Evolutionary conservation across 2,329 filamentous ascomycete species (phyloP), one percentile per base, ranked within the genome.

Genomic region (Cladobotryum protrusum): DNA sequence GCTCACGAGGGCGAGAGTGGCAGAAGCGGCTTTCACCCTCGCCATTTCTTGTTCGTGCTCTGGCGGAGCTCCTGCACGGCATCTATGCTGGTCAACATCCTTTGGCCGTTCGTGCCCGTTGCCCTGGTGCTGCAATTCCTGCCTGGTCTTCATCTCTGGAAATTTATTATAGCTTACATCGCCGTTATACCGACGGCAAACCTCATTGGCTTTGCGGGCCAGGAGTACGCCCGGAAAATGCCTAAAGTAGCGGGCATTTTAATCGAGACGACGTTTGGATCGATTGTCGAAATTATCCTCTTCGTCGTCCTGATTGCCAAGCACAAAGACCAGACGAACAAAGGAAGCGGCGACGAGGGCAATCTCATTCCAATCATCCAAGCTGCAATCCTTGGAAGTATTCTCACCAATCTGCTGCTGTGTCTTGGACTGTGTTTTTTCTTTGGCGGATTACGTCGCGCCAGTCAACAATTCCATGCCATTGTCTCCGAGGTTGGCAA

Each of bases 221-320:
- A 52, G 18, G 50, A 86, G 59, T 70, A 86, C 56, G 79, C 81
- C 1, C 74, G 82, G 34, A 86, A 86, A 63, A 64, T 86, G 48
- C 82, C 81, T 40, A 83, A 83, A 58, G 80, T 83, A 2, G 66
- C 81, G 34, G 77, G 77, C 7, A 72, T 81, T 6, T 61, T 81
- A 33, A 59, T 74, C 17, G 72, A 75, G 54, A 73, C 70, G 3
- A 72, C 71, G 0, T 67, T 87, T 48, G 82, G 83, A 5, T 83
- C 81, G 6, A 71, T 86, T 4, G 87, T 93, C 47, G 89, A 95
- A 63, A 85, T 95, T 50, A 79, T 95, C 43, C 71, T 95, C 29
- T 93, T 95, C 68, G 85, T 92, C 73, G 79, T 91, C 2, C 70
- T 95, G 41, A 74, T 93, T 4, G 65, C 64, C 11, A 66, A 72